Conservation (phyloP, 2,329 filamentous ascomycete genomes). For the Colletotrichum abscissum region DNA sequence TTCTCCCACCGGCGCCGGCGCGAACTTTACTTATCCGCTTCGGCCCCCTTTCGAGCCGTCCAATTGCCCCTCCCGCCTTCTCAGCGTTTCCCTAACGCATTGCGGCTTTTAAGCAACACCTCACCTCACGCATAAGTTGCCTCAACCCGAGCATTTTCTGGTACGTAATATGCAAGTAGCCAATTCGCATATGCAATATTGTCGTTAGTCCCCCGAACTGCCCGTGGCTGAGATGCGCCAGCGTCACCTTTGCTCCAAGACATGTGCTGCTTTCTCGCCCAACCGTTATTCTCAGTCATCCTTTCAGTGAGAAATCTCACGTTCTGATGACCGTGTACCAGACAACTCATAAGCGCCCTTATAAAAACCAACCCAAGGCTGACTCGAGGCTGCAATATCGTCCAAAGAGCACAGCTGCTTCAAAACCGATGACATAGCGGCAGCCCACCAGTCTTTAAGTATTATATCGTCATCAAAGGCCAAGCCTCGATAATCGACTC, state of each 20-base stretch:
- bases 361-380: neutral
- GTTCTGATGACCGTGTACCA: neutral
- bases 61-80: neutral
- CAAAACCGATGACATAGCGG: neutral
- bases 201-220: neutral
- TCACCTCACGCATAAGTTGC: neutral
- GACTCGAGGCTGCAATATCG: neutral
- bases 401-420: neutral
- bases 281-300: neutral
- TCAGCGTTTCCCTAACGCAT: too few species aligned
- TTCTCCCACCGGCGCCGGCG: neutral
- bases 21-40: neutral
- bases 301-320: neutral
- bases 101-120: neutral
- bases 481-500: constrained; percentile 6
- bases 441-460: neutral
- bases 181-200: neutral
- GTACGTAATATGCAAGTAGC: constrained; percentile 7
- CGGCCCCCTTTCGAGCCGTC: neutral
- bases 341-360: neutral
- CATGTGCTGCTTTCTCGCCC: neutral
- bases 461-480: neutral
- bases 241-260: neutral
- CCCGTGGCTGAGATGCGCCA: neutral
- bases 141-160: neutral